phyloP scores from a whole-genome alignment of 441 rosid genomes.

The Adansonia gregorii region DNA sequence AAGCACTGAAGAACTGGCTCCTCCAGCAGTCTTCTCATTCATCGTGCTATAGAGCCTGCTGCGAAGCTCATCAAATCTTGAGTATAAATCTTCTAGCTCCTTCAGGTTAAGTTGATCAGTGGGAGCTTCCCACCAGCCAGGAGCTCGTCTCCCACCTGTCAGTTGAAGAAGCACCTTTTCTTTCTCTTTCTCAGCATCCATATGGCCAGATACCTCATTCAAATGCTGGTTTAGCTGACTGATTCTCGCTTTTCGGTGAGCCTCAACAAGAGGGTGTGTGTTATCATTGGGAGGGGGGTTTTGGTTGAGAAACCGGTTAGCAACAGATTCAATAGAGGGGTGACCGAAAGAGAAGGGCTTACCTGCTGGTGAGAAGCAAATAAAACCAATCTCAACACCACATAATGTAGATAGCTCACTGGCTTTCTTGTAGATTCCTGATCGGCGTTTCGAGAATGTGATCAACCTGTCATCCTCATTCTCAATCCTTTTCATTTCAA shows the following conservation, averaged over 20 bases:
- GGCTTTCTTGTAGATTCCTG: conserved; percentile 39
- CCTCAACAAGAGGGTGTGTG: conserved; percentile 32
- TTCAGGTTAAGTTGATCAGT: conserved; percentile 27
- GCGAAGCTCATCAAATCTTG: not conserved
- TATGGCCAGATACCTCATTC: conserved; percentile 9
- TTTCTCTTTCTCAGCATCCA: conserved; percentile 28
- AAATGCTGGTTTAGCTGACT: conserved; percentile 17
- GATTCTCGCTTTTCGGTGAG: conserved; percentile 27
- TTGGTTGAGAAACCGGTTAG: conserved; percentile 17
- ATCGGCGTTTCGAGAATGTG: conserved; percentile 46
- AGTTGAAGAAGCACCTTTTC: conserved; percentile 10
- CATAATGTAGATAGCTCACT: conserved; percentile 39
- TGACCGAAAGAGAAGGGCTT: conserved; percentile 42
- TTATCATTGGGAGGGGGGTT: not conserved
- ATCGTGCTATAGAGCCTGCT: not conserved
- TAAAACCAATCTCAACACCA: conserved; percentile 29
- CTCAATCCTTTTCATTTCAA: conserved; percentile 40
- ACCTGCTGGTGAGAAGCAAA: conserved; percentile 38
- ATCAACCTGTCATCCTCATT: conserved; percentile 32
- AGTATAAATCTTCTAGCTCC: not conserved
- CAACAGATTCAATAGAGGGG: conserved; percentile 34
- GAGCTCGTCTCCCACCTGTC: not conserved
- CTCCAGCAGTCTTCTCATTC: not conserved
- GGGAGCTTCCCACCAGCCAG: conserved; percentile 42
- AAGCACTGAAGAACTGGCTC: not conserved